These are phyloP conservation scores for Tolypocladium inflatum DNA, from an alignment of 2,329 filamentous ascomycete species.

Conservation along the genomic window DNA sequence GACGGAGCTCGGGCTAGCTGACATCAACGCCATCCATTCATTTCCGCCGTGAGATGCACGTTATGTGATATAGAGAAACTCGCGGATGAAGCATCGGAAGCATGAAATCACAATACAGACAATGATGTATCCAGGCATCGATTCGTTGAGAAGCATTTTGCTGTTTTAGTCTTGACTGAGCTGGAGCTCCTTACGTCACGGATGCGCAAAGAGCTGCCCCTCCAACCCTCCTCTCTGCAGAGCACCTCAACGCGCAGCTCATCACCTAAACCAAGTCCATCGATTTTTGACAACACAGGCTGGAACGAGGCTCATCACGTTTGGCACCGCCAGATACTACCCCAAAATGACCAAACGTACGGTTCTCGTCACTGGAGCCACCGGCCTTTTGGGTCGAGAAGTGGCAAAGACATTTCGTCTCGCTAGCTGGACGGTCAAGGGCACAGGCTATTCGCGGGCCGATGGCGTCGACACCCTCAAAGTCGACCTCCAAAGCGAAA, in stretches of 20 bases:
- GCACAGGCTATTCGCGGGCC: conserved; percentile 66
- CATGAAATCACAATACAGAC: too few relatives aligned
- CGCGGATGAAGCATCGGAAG: too few relatives aligned
- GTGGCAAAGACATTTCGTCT: conserved; percentile 62
- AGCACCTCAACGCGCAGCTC: neutral
- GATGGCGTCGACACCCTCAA: conserved; percentile 59
- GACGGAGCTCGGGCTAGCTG: too few relatives aligned
- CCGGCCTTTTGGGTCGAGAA: conserved; percentile 73
- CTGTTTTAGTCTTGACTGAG: neutral
- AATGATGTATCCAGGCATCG: too few relatives aligned
- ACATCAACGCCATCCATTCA: too few relatives aligned
- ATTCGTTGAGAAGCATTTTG: neutral
- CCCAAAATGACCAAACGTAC: conserved; percentile 24
- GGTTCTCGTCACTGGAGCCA: conserved; percentile 74
- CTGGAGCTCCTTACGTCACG: neutral
- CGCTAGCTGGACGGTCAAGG: conserved; percentile 54
- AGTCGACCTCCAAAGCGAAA: conserved; percentile 38
- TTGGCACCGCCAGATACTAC: neutral
- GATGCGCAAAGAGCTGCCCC: neutral
- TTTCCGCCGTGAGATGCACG: too few relatives aligned
- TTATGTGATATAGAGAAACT: too few relatives aligned
- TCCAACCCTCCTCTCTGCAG: neutral
- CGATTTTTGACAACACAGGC: neutral
- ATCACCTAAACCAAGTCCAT: neutral
- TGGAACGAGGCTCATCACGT: neutral